phyloP scores from a whole-genome alignment of 352 stramenopile species.

The Pythium volutum region DNA sequence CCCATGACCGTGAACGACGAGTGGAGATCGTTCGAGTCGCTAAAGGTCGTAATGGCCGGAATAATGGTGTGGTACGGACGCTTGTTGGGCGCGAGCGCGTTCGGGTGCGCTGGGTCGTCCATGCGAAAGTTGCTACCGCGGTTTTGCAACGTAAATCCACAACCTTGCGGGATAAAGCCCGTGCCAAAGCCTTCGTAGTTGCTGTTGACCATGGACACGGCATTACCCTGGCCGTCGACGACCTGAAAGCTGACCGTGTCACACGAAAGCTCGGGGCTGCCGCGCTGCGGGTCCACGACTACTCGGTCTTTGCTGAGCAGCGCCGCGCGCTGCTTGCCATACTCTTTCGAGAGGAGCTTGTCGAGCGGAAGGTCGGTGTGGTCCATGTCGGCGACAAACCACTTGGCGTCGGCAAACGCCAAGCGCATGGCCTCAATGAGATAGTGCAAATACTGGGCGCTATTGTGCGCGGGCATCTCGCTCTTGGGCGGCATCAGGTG shows the following conservation, averaged over 20 bases:
- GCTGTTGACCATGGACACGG: slow-evolving; percentile 97
- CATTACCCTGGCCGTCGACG: slow-evolving; percentile 93
- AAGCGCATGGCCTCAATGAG: slow-evolving; percentile 92
- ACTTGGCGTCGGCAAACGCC: slow-evolving; percentile 91
- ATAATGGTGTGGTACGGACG: slow-evolving; percentile 99
- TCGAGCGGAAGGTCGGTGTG: slow-evolving; percentile 54
- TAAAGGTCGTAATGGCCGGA: slow-evolving; percentile 90
- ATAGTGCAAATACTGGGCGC: slow-evolving; percentile 82
- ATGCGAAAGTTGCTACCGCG: slow-evolving; percentile 94
- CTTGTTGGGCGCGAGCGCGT: slow-evolving; percentile 90
- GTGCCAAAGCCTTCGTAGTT: slow-evolving; percentile 98
- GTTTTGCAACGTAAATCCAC: slow-evolving; percentile 97
- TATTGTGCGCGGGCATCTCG: slow-evolving; percentile 39
- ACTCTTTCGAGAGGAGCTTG: slow-evolving; percentile 77
- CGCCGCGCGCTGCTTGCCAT: slow-evolving; percentile 52
- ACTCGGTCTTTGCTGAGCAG: slow-evolving; percentile 43
- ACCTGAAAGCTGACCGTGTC: slow-evolving; percentile 96
- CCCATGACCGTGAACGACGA: slow-evolving; percentile 91
- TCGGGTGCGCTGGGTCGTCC: slow-evolving; percentile 83
- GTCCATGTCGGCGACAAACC: slow-evolving; percentile 82
- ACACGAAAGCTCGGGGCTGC: slow-evolving; percentile 61
- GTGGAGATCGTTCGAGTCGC: slow-evolving; percentile 85
- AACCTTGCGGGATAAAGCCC: slow-evolving; percentile 90
- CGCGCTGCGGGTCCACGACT: slow-evolving; percentile 50
- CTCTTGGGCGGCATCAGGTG: slow-evolving; percentile 41